A percentile compares a stretch with the other conserved stretches of the same genome.
phyloP scores from a whole-genome alignment of 371 early-diverging fungal species.

The Entomophthora muscae region DNA sequence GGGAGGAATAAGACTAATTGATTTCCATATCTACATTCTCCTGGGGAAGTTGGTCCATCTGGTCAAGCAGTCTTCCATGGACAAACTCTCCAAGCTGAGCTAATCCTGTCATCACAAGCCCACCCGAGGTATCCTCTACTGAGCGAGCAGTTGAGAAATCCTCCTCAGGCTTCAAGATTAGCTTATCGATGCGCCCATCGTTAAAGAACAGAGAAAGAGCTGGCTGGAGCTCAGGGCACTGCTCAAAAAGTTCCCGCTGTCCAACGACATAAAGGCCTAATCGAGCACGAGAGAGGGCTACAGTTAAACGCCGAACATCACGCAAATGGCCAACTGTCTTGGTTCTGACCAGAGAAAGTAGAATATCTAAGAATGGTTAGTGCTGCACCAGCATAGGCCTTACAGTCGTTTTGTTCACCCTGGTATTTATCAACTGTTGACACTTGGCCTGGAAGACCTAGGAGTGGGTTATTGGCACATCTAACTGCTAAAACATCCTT shows the following conservation, averaged over 20 bases:
- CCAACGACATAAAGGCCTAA: conserved; percentile 88
- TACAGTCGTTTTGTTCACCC: conserved; percentile 85
- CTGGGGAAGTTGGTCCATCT: too few relatives aligned
- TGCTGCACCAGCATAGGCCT: conserved; percentile 12
- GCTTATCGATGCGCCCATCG: background rate
- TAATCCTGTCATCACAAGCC: background rate
- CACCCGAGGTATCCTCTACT: background rate
- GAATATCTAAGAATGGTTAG: conserved; percentile 31
- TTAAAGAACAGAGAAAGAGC: background rate
- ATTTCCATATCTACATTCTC: too few relatives aligned
- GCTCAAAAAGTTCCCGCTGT: conserved; percentile 41
- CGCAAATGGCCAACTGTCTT: conserved; percentile 78
- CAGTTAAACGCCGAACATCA: conserved; percentile 76
- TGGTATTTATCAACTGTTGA: conserved; percentile 90
- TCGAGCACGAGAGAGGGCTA: conserved; percentile 80
- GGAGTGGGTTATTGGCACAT: conserved; percentile 66
- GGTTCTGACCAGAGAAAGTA: conserved; percentile 87
- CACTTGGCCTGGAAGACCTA: conserved; percentile 49
- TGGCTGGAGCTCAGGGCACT: conserved; percentile 43
- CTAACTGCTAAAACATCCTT: conserved; percentile 68
- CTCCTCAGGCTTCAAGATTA: background rate
- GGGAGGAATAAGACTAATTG: too few relatives aligned
- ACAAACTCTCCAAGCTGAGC: background rate
- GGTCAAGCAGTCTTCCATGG: background rate
- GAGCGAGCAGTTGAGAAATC: background rate